Percentiles rank a stretch among this genome's conserved stretches.
phyloP scores from a whole-genome alignment of 192 early-diverging fungal genomes.

The Coemansia sp. region DNA sequence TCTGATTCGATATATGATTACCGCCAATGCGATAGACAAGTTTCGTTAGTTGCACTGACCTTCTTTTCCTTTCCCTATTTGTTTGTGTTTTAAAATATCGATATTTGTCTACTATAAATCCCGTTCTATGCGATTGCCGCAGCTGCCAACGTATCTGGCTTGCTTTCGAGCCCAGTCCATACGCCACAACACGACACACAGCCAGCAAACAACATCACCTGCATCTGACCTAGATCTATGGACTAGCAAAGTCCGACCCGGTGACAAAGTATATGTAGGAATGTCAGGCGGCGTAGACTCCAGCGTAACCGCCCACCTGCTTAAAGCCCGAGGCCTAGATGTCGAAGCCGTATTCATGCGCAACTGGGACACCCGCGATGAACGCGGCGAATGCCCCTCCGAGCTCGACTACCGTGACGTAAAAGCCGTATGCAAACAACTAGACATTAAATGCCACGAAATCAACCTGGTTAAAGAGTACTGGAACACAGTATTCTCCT shows the following conservation, averaged over 20 bases:
- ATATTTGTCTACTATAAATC: neutral
- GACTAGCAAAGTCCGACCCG: conserved; percentile 8
- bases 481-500: conserved; percentile 89
- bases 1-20: neutral
- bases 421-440: conserved; percentile 64
- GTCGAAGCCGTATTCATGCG: conserved; percentile 90
- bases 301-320: conserved; percentile 78
- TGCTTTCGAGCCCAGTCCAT: neutral
- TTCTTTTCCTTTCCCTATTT: neutral
- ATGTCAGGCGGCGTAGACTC: conserved; percentile 98
- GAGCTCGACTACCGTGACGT: conserved; percentile 81
- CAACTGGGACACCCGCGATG: conserved; percentile 92
- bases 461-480: conserved; percentile 88
- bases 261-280: conserved; percentile 67
- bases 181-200: neutral
- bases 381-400: conserved; percentile 74
- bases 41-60: neutral
- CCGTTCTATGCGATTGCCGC: neutral
- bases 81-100: neutral
- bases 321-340: conserved; percentile 63
- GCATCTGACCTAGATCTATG: conserved; percentile 1
- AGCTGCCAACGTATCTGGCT: neutral
- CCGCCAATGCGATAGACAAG: neutral
- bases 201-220: neutral
- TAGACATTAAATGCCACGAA: conserved; percentile 66